phyloP scores from a whole-genome alignment of 1,284 basidiomycete species.

The Exobasidium cylindrosporum region DNA sequence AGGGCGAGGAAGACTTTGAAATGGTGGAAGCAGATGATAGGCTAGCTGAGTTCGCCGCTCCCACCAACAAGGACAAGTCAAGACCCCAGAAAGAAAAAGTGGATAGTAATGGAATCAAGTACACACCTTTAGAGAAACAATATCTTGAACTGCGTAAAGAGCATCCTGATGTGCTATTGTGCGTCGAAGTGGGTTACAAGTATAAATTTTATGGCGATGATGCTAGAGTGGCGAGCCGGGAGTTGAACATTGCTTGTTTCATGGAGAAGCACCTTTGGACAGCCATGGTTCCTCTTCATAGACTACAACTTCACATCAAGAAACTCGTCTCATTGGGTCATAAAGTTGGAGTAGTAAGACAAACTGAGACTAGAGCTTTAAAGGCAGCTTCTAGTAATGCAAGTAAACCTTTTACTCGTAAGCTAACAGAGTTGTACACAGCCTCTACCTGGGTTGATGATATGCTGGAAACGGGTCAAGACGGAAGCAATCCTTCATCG shows the following conservation, averaged over 20 bases:
- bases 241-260: slow-evolving; percentile 67
- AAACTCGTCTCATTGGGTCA: slow-evolving; percentile 77
- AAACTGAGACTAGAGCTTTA: slow-evolving; percentile 85
- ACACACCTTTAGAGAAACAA: slow-evolving; percentile 56
- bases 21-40: background rate
- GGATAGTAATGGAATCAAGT: slow-evolving; percentile 48
- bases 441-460: slow-evolving; percentile 75
- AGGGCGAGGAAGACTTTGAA: background rate
- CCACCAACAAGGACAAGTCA: background rate
- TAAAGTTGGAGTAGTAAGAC: slow-evolving; percentile 87
- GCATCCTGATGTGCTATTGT: slow-evolving; percentile 71
- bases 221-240: slow-evolving; percentile 76
- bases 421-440: slow-evolving; percentile 79
- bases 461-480: slow-evolving; percentile 62
- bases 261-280: slow-evolving; percentile 50
- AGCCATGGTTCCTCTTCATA: slow-evolving; percentile 77
- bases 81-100: background rate
- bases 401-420: slow-evolving; percentile 69
- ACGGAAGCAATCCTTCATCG: slow-evolving; percentile 10
- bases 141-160: slow-evolving; percentile 43
- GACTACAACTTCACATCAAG: slow-evolving; percentile 74
- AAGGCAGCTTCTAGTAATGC: slow-evolving; percentile 68
- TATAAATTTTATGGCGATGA: slow-evolving; percentile 82
- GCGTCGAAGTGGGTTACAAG: slow-evolving; percentile 68
- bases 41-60: background rate